phyloP scores from a whole-genome alignment of 352 stramenopile genomes.

The Phytopythium sindhum region DNA sequence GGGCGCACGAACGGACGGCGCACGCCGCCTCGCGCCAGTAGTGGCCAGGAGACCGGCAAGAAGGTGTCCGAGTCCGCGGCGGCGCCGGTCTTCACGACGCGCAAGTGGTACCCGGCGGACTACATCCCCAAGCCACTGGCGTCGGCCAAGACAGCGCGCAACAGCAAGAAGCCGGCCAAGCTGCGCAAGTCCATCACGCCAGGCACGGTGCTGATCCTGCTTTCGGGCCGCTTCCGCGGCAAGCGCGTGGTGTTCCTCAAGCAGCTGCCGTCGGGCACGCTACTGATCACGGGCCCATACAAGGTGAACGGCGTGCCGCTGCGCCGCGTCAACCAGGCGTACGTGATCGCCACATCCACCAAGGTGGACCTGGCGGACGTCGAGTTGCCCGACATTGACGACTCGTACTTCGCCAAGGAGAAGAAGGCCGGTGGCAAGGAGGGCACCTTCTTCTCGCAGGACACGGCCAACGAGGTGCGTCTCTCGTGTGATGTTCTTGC shows the following conservation, averaged over 20 bases:
- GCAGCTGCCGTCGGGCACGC: constrained; percentile 92
- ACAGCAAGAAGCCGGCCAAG: constrained; percentile 90
- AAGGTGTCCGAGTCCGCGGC: background rate
- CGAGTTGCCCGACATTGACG: constrained; percentile 87
- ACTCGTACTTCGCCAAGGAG: constrained; percentile 93
- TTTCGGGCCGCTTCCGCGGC: constrained; percentile 97
- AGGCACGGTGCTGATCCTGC: constrained; percentile 97
- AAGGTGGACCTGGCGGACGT: constrained; percentile 94
- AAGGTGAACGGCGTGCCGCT: constrained; percentile 98
- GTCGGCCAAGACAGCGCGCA: constrained; percentile 74
- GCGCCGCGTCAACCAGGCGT: constrained; percentile 96
- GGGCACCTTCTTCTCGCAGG: constrained; percentile 86
- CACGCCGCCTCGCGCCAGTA: constrained; percentile 26
- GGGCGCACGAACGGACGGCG: constrained; percentile 56
- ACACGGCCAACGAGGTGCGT: constrained; percentile 26
- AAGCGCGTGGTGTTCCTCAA: constrained; percentile 99
- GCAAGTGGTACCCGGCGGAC: constrained; percentile 63
- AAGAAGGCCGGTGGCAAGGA: constrained; percentile 82
- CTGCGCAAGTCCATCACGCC: constrained; percentile 95
- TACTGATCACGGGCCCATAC: constrained; percentile 96
- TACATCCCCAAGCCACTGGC: constrained; percentile 73
- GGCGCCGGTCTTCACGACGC: constrained; percentile 13
- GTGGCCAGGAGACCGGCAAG: constrained; percentile 8
- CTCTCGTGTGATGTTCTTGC: background rate
- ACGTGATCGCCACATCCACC: constrained; percentile 98